phyloP scores from a whole-genome alignment of 805 yeast genomes.

The Zygosaccharomyces pseudorouxii region DNA sequence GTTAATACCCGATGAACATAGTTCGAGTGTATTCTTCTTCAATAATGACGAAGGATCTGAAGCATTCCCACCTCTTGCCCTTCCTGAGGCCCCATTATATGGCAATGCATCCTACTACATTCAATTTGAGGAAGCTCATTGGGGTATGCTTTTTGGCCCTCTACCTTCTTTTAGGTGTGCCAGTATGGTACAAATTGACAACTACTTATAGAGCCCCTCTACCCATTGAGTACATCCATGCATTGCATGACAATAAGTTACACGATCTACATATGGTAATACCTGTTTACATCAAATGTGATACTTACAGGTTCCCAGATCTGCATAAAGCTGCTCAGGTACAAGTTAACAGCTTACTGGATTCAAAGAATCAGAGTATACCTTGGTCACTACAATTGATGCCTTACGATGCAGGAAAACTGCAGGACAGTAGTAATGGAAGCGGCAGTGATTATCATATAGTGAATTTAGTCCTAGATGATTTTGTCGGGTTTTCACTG shows the following conservation, averaged over 20 bases:
- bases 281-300: constrained; percentile 41
- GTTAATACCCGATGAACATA: not conserved
- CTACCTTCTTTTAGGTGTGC: constrained; percentile 38
- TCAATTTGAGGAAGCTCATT: constrained; percentile 20
- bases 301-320: constrained; percentile 61
- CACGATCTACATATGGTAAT: constrained; percentile 42
- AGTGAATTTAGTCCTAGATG: constrained; percentile 39
- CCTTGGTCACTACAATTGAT: constrained; percentile 35
- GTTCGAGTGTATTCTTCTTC: not conserved
- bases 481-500: constrained; percentile 42
- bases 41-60: not conserved
- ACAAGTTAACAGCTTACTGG: constrained; percentile 42
- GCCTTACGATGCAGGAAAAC: constrained; percentile 17
- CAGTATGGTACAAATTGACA: constrained; percentile 41
- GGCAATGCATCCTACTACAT: not conserved
- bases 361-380: constrained; percentile 29
- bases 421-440: constrained; percentile 14
- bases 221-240: constrained; percentile 36
- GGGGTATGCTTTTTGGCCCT: constrained; percentile 25
- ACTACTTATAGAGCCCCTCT: constrained; percentile 40
- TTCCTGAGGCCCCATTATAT: not conserved
- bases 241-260: constrained; percentile 37
- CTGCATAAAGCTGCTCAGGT: constrained; percentile 50
- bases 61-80: not conserved
- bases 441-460: constrained; percentile 30